A percentile compares a stretch with the other conserved stretches of the same genome.
Conservation (phyloP, 2,329 filamentous ascomycete species). For the Pseudogymnoascus sp. region DNA sequence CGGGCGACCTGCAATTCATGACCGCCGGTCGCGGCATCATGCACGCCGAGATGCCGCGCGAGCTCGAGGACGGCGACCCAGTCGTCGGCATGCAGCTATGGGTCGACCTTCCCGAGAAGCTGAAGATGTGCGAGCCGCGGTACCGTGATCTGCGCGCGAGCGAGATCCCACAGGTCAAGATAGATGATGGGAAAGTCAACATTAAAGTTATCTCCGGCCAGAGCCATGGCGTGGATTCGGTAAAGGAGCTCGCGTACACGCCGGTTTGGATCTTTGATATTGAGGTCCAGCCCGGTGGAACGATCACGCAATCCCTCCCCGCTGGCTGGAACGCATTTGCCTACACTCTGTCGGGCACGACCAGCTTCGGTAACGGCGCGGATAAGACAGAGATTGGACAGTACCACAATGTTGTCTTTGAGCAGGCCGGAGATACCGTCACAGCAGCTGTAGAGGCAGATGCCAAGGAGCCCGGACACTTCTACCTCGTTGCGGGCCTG, state of each 20-base stretch:
- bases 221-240: conserved; percentile 72
- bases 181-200: conserved; percentile 63
- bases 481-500: conserved; percentile 65
- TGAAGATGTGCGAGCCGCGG: conserved; percentile 84
- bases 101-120: conserved; percentile 75
- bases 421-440: conserved; percentile 67
- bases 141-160: conserved; percentile 74
- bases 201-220: conserved; percentile 89
- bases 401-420: conserved; percentile 86
- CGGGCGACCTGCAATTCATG: conserved; percentile 97
- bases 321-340: conserved; percentile 82
- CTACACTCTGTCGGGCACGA: conserved; percentile 71
- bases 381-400: conserved; percentile 48
- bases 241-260: conserved; percentile 88
- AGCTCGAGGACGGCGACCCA: conserved; percentile 63
- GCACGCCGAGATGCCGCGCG: conserved; percentile 88
- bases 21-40: conserved; percentile 86
- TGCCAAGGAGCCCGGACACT: conserved; percentile 44
- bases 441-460: conserved; percentile 58
- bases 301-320: conserved; percentile 65
- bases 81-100: conserved; percentile 90
- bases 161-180: conserved; percentile 69
- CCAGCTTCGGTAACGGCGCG: conserved; percentile 48
- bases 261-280: conserved; percentile 95
- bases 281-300: conserved; percentile 68